Percentiles rank a stretch among this genome's conserved stretches.
Evolutionary conservation across 495 filamentous ascomycete genomes (phyloP).

Genomic region (Xylaria bambusicola): DNA sequence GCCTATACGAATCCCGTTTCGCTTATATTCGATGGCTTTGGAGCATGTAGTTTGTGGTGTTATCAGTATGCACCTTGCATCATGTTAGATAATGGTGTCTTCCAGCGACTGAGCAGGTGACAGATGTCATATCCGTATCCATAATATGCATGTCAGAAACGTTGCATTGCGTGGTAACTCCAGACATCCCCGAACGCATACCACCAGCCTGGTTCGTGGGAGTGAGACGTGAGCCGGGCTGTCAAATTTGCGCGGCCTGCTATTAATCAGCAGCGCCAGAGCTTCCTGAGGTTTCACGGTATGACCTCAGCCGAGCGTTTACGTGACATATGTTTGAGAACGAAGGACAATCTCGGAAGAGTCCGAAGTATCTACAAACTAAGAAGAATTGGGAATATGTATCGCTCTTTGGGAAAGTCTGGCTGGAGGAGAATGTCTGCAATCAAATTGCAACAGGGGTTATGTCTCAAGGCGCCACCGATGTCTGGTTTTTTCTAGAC

Average conservation of each 20-base stretch:
- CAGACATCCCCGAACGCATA: slow-evolving; percentile 9
- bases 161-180: slow-evolving; percentile 14
- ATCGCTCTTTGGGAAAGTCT: neutral
- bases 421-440: slow-evolving; percentile 7
- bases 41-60: neutral
- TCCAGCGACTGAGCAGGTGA: slow-evolving; percentile 9
- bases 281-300: neutral
- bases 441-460: slow-evolving; percentile 8
- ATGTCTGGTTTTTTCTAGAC: slow-evolving; percentile 7
- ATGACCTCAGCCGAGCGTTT: neutral
- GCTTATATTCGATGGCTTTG: neutral
- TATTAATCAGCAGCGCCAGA: neutral
- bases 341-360: slow-evolving; percentile 3
- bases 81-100: slow-evolving; percentile 1
- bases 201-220: slow-evolving; percentile 16
- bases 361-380: neutral
- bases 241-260: neutral
- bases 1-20: slow-evolving; percentile 2
- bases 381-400: neutral
- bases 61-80: slow-evolving; percentile 4
- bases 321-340: neutral
- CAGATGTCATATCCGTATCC: slow-evolving; percentile 7
- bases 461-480: slow-evolving; percentile 9
- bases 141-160: slow-evolving; percentile 19
- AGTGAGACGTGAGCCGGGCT: neutral